A percentile compares a stretch with the other conserved stretches of the same genome.
Evolutionary conservation across 2,329 filamentous ascomycete genomes (phyloP).

Genomic region (Graphilbum fragrans): DNA sequence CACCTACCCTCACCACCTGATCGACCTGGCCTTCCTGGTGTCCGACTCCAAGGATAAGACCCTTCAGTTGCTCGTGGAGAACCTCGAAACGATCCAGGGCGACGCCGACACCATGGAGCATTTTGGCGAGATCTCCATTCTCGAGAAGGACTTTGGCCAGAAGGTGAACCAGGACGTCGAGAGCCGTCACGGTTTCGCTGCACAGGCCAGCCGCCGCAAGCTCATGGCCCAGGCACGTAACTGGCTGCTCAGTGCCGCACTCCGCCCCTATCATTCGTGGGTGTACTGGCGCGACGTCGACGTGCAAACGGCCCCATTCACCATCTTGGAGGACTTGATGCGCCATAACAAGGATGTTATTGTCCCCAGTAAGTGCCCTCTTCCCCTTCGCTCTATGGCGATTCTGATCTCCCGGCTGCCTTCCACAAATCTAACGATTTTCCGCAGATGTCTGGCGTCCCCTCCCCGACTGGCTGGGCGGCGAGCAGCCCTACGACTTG

Average conservation of each 20-base stretch:
- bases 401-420: conserved; percentile 11
- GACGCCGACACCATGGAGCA: conserved; percentile 67
- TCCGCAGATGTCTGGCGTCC: conserved; percentile 94
- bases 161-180: conserved; percentile 97
- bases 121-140: conserved; percentile 93
- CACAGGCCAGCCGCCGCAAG: conserved; percentile 86
- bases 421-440: too few relatives aligned
- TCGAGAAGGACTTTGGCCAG: conserved; percentile 98
- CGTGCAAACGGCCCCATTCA: conserved; percentile 93
- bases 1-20: conserved; percentile 92
- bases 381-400: not conserved
- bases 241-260: conserved; percentile 86
- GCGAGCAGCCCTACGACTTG: conserved; percentile 94
- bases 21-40: conserved; percentile 92
- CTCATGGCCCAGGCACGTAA: conserved; percentile 97
- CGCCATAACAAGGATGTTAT: conserved; percentile 98
- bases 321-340: conserved; percentile 96
- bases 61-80: conserved; percentile 59
- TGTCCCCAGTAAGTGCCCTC: conserved; percentile 69
- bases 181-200: conserved; percentile 92
- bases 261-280: conserved; percentile 94
- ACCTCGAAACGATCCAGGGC: conserved; percentile 68
- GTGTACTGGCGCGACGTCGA: conserved; percentile 99
- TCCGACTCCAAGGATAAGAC: conserved; percentile 96
- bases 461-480: conserved; percentile 96